Conservation (phyloP, 1,139 yeast species). For the Hansenula lynferdii region DNA sequence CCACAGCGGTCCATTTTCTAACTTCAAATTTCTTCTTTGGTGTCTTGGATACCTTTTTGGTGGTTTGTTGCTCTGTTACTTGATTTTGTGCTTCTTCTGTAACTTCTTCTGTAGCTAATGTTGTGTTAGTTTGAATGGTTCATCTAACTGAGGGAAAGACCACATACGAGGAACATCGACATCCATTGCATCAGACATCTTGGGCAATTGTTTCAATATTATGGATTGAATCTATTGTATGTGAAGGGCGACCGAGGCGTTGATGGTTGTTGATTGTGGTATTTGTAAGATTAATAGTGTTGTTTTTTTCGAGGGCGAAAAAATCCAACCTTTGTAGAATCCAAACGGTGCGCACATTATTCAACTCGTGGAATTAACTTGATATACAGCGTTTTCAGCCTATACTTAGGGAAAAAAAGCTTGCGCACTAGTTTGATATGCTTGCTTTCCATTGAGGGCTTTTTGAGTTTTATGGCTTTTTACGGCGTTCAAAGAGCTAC, state of each 20-base stretch:
- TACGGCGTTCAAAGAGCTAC: too few relatives aligned
- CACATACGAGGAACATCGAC: conserved; percentile 24
- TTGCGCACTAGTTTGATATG: too few relatives aligned
- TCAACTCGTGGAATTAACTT: too few relatives aligned
- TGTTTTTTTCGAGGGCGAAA: not conserved
- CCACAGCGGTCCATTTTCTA: conserved; percentile 96
- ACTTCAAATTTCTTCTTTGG: conserved; percentile 59
- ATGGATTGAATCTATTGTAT: not conserved
- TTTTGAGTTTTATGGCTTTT: too few relatives aligned
- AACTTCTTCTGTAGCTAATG: not conserved
- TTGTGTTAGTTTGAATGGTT: not conserved
- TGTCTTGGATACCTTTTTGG: conserved; percentile 7
- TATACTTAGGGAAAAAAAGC: too few relatives aligned
- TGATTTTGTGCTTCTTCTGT: conserved; percentile 2
- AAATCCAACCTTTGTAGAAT: not conserved
- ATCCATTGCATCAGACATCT: conserved; percentile 29
- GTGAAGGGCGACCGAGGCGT: too few relatives aligned
- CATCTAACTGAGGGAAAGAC: not conserved
- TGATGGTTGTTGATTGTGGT: too few relatives aligned
- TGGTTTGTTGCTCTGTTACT: conserved; percentile 3
- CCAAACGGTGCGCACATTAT: too few relatives aligned
- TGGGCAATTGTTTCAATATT: not conserved
- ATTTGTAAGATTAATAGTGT: not conserved
- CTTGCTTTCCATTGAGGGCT: too few relatives aligned
- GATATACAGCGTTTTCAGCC: too few relatives aligned